Base-by-base conservation (phyloP, 306 rosid genomes). In the Glycyrrhiza uralensis region DNA sequence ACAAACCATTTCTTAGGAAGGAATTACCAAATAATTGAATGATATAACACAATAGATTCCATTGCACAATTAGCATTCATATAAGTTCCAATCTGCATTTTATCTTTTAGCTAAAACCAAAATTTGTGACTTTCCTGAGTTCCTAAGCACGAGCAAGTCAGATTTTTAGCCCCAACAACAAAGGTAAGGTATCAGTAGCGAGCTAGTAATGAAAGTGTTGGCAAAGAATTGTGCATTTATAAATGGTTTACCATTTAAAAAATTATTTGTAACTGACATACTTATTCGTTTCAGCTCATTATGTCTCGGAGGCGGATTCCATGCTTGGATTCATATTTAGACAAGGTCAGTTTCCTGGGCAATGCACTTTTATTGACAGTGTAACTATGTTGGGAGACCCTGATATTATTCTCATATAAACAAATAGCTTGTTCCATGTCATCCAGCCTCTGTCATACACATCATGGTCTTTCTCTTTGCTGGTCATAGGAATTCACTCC, bases 271-370 rank as follows among this genome's bases (percentile, higher is more conserved):
- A 47, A 22, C 69, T 74, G 79, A 80, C 51, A 6, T 20, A 64
- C 32, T 50, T 47, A 57, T 32, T 65, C 19, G 51, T 84, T 81
- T 76, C 96, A 94, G 98, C 96, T 91, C 61, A 82, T 87, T 64
- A 94, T 94, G 97, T 94, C 97, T 52, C 86, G 97, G 56, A 82
- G 97, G 81, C 85, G 96, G 50, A 91, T 89, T 72, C 97, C 98
- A 76, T 89, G 98, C 88, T 82, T 91, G 94, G 98, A 91, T 86
- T 94, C 97, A 71, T 91, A 87, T 78, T 81, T 91, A 76, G 98
- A 94, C 80, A 94, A 91, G 98, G 97, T 90, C 17, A 54, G 87
- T 60, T 50, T 69, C 39, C 22, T 59, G 23, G 41, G 7, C 56
- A 10, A 24, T 63, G 23, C 23, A 17, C 74, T 62, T 62, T 62